These are phyloP conservation scores for Centella asiatica DNA, from an alignment of 129 eudicot species.

Conservation along the genomic window DNA sequence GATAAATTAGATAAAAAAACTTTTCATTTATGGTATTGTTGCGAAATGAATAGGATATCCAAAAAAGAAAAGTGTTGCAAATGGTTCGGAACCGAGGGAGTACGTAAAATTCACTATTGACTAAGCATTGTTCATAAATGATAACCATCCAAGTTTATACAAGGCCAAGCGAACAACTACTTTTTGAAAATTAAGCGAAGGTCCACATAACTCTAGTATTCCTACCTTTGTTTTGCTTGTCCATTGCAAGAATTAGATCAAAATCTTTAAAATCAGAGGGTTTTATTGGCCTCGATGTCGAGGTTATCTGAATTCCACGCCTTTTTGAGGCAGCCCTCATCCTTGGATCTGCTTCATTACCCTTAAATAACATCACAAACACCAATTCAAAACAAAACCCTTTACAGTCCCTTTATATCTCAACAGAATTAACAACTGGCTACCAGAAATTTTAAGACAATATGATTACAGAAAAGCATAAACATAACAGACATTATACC, in stretches of 20 bases:
- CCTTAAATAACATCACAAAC: slow-evolving; percentile 39
- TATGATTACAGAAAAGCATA: too few species aligned
- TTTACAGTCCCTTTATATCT: too few species aligned
- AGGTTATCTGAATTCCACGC: slow-evolving; percentile 86
- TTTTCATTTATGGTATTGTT: too few species aligned
- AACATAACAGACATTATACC: too few species aligned
- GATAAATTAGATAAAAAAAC: too few species aligned
- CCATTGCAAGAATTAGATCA: slow-evolving; percentile 99
- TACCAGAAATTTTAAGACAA: not conserved
- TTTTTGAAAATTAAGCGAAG: not conserved
- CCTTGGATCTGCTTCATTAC: slow-evolving; percentile 91
- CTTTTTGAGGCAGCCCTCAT: slow-evolving; percentile 90
- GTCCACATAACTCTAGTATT: not conserved
- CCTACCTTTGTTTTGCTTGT: slow-evolving; percentile 75
- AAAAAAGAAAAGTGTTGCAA: too few species aligned
- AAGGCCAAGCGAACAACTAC: not conserved
- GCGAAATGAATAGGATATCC: too few species aligned
- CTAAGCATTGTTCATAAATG: not conserved
- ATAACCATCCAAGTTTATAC: not conserved
- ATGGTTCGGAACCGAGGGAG: too few species aligned
- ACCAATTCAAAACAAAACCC: slow-evolving; percentile 1
- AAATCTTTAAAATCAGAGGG: slow-evolving; percentile 88
- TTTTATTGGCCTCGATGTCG: slow-evolving; percentile 81
- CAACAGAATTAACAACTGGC: not conserved
- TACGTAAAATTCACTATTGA: not conserved